A percentile compares a stretch with the other conserved stretches of the same genome.
phyloP scores from a whole-genome alignment of 2,329 filamentous ascomycete genomes.

The Grosmannia penicillata region DNA sequence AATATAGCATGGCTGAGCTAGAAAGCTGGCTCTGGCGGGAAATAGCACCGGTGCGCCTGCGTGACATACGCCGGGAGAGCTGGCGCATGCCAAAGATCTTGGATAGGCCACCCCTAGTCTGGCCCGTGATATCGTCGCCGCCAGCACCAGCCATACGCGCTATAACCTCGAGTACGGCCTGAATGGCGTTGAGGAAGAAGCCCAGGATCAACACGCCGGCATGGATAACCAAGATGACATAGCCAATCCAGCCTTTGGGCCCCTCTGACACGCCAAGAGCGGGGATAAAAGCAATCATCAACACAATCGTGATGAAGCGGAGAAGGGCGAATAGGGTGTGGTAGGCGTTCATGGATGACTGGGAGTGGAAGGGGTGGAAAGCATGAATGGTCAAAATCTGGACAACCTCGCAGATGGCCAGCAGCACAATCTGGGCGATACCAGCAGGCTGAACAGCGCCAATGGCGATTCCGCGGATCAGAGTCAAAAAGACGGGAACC shows the following conservation, averaged over 20 bases:
- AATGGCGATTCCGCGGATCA: conserved; percentile 77
- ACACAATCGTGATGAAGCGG: conserved; percentile 58
- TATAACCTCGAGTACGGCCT: conserved; percentile 79
- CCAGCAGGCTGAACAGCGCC: conserved; percentile 87
- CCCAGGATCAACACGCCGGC: conserved; percentile 74
- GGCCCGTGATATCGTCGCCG: conserved; percentile 53
- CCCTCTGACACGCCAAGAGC: conserved; percentile 65
- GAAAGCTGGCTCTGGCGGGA: conserved; percentile 73
- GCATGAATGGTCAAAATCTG: conserved; percentile 75
- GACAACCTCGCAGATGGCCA: conserved; percentile 90
- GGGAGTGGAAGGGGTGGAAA: conserved; percentile 76
- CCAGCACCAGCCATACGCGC: conserved; percentile 74
- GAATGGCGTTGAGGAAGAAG: conserved; percentile 83
- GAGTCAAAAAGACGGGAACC: conserved; percentile 70
- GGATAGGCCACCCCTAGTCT: conserved; percentile 66
- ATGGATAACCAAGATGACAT: conserved; percentile 77
- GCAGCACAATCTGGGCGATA: conserved; percentile 79
- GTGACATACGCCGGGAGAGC: conserved; percentile 56
- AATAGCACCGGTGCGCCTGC: conserved; percentile 36
- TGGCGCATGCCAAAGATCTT: conserved; percentile 90
- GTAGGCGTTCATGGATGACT: conserved; percentile 96
- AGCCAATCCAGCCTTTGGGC: conserved; percentile 87
- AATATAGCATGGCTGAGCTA: conserved; percentile 63
- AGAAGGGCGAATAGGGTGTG: conserved; percentile 72
- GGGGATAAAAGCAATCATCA: conserved; percentile 75